Percentiles rank a stretch among this genome's conserved stretches.
phyloP scores from a whole-genome alignment of 2,329 filamentous ascomycete genomes.

The Xylariaceae sp. region DNA sequence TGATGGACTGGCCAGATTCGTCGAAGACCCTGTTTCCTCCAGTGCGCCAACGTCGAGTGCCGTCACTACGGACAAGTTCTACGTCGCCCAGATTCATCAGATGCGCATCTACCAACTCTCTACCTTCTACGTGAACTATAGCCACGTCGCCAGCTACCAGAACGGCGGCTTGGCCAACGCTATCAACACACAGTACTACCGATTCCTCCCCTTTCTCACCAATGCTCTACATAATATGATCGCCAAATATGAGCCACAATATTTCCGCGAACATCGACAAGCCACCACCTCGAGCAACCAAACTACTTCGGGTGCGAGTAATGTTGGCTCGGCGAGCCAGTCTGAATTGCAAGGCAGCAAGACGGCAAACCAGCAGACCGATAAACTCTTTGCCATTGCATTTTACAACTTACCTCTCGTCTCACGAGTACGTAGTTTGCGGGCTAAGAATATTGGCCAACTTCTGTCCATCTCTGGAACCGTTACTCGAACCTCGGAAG shows the following conservation, averaged over 20 bases:
- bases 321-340: slow-evolving; percentile 63
- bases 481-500: slow-evolving; percentile 94
- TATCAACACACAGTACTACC: slow-evolving; percentile 89
- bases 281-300: slow-evolving; percentile 74
- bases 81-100: slow-evolving; percentile 80
- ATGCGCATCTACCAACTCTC: slow-evolving; percentile 76
- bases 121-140: slow-evolving; percentile 85
- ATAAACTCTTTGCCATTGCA: slow-evolving; percentile 91
- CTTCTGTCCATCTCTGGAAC: slow-evolving; percentile 95
- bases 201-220: slow-evolving; percentile 89
- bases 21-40: slow-evolving; percentile 68
- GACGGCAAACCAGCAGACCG: slow-evolving; percentile 90
- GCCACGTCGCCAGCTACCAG: slow-evolving; percentile 76
- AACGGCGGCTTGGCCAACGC: slow-evolving; percentile 83
- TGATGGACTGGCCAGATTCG: slow-evolving; percentile 50
- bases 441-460: slow-evolving; percentile 88
- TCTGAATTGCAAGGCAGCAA: slow-evolving; percentile 69
- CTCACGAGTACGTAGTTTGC: slow-evolving; percentile 80
- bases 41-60: slow-evolving; percentile 68
- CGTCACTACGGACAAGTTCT: slow-evolving; percentile 78
- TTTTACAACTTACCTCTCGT: slow-evolving; percentile 93
- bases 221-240: slow-evolving; percentile 90
- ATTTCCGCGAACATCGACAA: slow-evolving; percentile 91
- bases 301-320: slow-evolving; percentile 68
- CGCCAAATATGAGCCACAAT: slow-evolving; percentile 89